Percentiles rank a stretch among this genome's conserved stretches.
These are phyloP conservation scores for Rosa persica DNA, from an alignment of 306 rosid genomes.

Conservation along the genomic window DNA sequence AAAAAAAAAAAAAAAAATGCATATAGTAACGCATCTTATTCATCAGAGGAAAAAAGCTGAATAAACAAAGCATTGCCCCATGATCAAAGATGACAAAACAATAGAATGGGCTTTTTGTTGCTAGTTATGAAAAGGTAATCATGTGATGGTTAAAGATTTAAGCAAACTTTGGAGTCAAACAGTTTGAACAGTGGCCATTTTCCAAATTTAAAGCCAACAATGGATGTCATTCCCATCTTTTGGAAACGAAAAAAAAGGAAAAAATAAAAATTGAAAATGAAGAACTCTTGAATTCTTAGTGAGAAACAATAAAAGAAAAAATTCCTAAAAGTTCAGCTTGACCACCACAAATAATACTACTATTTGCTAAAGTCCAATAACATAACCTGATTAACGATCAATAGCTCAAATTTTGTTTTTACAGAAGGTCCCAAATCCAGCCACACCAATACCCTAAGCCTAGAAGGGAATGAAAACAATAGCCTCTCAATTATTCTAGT, in stretches of 20 bases:
- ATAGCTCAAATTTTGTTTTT: neutral
- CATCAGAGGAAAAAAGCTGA: too few species aligned
- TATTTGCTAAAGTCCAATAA: neutral
- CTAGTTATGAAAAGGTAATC: neutral
- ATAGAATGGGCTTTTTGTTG: neutral
- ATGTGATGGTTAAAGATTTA: neutral
- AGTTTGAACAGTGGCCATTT: neutral
- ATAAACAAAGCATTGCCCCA: too few species aligned
- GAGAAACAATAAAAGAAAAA: neutral
- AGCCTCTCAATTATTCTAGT: neutral
- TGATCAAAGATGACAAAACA: too few species aligned
- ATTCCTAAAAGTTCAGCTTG: neutral
- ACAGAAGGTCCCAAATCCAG: neutral
- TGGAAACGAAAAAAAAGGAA: neutral
- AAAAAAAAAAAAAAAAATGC: too few species aligned
- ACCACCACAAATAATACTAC: neutral
- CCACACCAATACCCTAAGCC: neutral
- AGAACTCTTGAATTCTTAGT: neutral
- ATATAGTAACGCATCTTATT: too few species aligned
- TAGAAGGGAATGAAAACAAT: neutral
- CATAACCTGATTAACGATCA: neutral
- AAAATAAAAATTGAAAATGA: neutral
- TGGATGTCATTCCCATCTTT: slow-evolving; percentile 1
- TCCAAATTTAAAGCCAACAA: neutral
- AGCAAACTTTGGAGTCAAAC: neutral